A percentile compares a stretch with the other conserved stretches of the same genome.
Evolutionary conservation across 352 stramenopile species (phyloP).

Genomic region (Pythium coloratum): DNA sequence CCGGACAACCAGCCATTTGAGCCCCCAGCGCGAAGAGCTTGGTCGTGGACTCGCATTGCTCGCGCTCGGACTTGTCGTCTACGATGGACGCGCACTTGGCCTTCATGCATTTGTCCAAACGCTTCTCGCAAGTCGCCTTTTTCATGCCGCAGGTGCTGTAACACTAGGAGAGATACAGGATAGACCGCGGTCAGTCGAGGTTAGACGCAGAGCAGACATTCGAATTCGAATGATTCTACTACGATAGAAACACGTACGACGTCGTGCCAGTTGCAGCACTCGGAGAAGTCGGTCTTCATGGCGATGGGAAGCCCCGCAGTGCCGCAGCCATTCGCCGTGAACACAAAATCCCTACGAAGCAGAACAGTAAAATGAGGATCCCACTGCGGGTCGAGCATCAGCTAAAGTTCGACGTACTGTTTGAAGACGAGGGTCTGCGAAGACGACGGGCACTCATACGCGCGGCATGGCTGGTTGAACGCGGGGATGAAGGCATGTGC

Average conservation of each 20-base stretch:
- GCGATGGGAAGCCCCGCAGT: constrained; percentile 58
- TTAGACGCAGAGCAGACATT: neutral
- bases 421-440: neutral
- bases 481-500: neutral
- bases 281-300: constrained; percentile 45
- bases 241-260: constrained; percentile 36
- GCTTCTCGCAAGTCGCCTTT: constrained; percentile 68
- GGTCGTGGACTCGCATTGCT: constrained; percentile 60
- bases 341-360: constrained; percentile 54
- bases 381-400: too few species aligned
- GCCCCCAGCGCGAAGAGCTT: constrained; percentile 67
- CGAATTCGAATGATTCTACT: neutral
- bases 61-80: constrained; percentile 22
- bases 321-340: constrained; percentile 76
- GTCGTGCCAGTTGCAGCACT: constrained; percentile 85
- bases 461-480: constrained; percentile 1
- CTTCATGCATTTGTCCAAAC: constrained; percentile 75
- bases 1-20: constrained; percentile 69
- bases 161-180: constrained; percentile 38
- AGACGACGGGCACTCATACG: neutral
- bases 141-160: constrained; percentile 82
- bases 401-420: neutral
- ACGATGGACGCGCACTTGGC: constrained; percentile 39
- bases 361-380: too few species aligned
- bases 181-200: neutral